These are phyloP conservation scores for Alectoria sarmentosa DNA, from an alignment of 495 filamentous ascomycete species.

Conservation along the genomic window DNA sequence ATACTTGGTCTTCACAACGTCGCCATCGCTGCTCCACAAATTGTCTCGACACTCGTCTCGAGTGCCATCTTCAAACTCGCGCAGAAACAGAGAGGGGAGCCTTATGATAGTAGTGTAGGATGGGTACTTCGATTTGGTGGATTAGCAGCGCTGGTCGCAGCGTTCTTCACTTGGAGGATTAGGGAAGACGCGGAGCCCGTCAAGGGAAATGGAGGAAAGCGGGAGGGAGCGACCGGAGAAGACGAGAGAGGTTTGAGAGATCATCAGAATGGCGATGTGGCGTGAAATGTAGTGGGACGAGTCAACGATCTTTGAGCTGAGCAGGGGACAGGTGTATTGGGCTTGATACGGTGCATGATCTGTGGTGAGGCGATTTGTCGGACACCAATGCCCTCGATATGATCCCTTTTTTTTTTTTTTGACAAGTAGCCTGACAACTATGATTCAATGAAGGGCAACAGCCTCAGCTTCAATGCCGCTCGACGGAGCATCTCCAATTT, in stretches of 20 bases:
- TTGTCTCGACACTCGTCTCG: conserved; percentile 74
- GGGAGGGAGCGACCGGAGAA: neutral
- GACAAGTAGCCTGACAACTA: neutral
- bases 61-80: conserved; percentile 71
- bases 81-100: conserved; percentile 74
- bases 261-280: neutral
- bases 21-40: conserved; percentile 79
- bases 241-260: conserved; percentile 4
- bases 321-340: neutral
- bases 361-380: neutral
- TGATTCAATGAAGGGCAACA: neutral
- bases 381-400: neutral
- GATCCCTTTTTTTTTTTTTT: too few relatives aligned
- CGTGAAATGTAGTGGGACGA: neutral
- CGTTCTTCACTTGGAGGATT: conserved; percentile 51
- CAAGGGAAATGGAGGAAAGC: conserved; percentile 3
- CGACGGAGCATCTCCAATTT: neutral
- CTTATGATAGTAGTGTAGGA: conserved; percentile 78
- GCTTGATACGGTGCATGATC: neutral
- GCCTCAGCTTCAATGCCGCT: neutral
- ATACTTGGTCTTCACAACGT: conserved; percentile 91
- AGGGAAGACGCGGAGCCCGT: conserved; percentile 31
- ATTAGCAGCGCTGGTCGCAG: conserved; percentile 66
- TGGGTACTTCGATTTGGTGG: conserved; percentile 80
- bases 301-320: neutral